Conservation (phyloP, 2,329 filamentous ascomycete species). For the Balansia obtecta region DNA sequence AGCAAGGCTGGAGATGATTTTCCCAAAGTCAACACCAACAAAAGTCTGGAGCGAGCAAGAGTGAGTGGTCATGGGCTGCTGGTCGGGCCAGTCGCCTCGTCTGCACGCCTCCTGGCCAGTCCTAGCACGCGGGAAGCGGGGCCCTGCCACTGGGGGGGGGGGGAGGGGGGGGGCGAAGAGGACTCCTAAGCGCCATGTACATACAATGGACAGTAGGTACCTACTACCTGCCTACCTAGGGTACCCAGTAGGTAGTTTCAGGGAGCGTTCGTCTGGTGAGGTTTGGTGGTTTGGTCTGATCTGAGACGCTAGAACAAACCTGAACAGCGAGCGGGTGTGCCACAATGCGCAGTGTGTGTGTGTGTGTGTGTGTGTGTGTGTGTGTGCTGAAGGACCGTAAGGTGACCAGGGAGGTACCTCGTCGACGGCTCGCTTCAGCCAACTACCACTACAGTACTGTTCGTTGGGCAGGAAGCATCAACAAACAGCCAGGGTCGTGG, state of each 20-base stretch:
- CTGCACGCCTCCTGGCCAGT: background rate
- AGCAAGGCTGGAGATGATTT: constrained; percentile 22
- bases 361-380: no score
- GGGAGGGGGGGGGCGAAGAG: no score
- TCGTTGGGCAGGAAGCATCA: background rate
- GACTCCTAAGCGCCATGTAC: no score
- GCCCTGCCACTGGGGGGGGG: background rate
- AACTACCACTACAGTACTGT: background rate
- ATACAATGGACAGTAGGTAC: no score
- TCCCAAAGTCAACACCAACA: constrained; percentile 7
- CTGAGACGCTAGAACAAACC: no score
- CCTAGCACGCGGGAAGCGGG: background rate
- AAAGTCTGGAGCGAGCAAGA: constrained; percentile 11
- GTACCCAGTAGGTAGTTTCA: no score
- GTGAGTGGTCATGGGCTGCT: background rate
- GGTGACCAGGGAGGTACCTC: no score
- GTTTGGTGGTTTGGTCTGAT: no score
- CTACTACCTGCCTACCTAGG: no score
- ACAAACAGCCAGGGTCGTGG: background rate
- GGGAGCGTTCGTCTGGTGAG: no score
- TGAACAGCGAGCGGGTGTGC: no score
- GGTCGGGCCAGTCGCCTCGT: background rate
- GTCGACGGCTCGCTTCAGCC: background rate
- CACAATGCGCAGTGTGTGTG: no score
- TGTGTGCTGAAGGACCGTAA: background rate